Percentiles rank a stretch among this genome's conserved stretches.
Evolutionary conservation across 345 rosid species (phyloP).

Genomic region (Camelina sativa): DNA sequence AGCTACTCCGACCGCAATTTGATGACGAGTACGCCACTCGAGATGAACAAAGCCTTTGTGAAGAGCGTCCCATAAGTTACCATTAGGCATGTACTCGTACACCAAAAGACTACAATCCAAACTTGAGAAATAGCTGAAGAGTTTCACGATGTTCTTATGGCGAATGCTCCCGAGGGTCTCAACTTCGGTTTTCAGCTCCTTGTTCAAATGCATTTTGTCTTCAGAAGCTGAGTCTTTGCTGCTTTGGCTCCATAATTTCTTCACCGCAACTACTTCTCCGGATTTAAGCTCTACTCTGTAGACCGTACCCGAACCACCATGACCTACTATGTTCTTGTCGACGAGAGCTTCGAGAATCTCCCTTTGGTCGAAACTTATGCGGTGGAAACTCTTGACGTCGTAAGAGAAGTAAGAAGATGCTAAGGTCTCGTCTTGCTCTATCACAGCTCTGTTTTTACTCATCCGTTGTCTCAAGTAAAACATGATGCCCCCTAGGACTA

Average conservation of each 20-base stretch:
- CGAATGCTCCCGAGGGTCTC: conserved; percentile 82
- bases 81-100: conserved; percentile 92
- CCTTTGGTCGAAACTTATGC: conserved; percentile 67
- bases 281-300: conserved; percentile 63
- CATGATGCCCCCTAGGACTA: conserved; percentile 59
- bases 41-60: conserved; percentile 64
- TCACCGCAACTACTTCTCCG: conserved; percentile 85
- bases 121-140: conserved; percentile 81
- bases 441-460: conserved; percentile 52
- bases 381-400: conserved; percentile 84
- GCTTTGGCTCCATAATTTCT: conserved; percentile 71
- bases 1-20: conserved; percentile 86
- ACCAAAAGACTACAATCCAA: conserved; percentile 68
- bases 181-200: conserved; percentile 82
- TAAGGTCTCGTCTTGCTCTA: conserved; percentile 62
- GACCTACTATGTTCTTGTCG: conserved; percentile 85
- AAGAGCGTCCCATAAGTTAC: conserved; percentile 88
- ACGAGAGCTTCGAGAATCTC: conserved; percentile 76
- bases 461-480: conserved; percentile 61
- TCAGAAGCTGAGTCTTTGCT: conserved; percentile 59
- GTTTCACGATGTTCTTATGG: conserved; percentile 90
- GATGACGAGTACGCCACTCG: conserved; percentile 88
- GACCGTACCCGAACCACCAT: conserved; percentile 88
- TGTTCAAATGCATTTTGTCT: conserved; percentile 56
- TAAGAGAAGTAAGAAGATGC: conserved; percentile 73